A percentile compares a stretch with the other conserved stretches of the same genome.
These are phyloP conservation scores for Remersonia thermophila DNA, from an alignment of 2,329 filamentous ascomycete genomes.

Conservation along the genomic window DNA sequence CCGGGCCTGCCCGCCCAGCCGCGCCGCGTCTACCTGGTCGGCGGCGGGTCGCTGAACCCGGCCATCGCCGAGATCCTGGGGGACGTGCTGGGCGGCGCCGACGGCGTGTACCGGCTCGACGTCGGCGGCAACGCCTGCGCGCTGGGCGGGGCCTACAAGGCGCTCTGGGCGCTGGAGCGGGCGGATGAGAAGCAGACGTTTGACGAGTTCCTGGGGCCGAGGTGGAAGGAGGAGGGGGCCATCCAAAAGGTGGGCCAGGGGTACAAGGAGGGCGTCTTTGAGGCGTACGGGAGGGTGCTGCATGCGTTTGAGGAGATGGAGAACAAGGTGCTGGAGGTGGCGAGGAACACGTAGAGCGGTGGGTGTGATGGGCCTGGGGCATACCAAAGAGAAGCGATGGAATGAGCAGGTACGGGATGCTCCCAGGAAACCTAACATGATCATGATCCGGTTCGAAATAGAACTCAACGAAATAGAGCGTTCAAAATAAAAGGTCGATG, in stretches of 20 bases:
- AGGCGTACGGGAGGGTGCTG: constrained; percentile 65
- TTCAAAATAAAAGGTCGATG: too few relatives aligned
- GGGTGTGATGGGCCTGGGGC: too few relatives aligned
- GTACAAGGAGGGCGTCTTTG: constrained; percentile 62
- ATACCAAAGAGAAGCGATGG: too few relatives aligned
- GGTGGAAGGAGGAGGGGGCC: constrained; percentile 79
- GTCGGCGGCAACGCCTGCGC: constrained; percentile 94
- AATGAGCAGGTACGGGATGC: too few relatives aligned
- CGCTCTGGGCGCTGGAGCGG: constrained; percentile 79
- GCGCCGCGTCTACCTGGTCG: constrained; percentile 83
- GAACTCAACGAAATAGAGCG: too few relatives aligned
- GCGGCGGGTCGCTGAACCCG: constrained; percentile 78
- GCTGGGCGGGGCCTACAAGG: constrained; percentile 88
- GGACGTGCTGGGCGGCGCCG: constrained; percentile 75
- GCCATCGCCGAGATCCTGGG: constrained; percentile 78
- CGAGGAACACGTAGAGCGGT: constrained; percentile 16
- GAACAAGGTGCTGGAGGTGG: constrained; percentile 42
- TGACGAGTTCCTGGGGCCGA: constrained; percentile 69
- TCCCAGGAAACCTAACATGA: too few relatives aligned
- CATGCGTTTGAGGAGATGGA: constrained; percentile 70
- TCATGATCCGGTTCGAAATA: too few relatives aligned
- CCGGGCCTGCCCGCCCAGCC: constrained; percentile 64
- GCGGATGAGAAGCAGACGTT: constrained; percentile 54
- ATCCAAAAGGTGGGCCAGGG: constrained; percentile 74
- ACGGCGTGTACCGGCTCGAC: constrained; percentile 87